Evolutionary conservation across 2,329 filamentous ascomycete species (phyloP), one percentile per base, ranked within the genome.

Genomic region (Paracorniculantispora psalliotae): DNA sequence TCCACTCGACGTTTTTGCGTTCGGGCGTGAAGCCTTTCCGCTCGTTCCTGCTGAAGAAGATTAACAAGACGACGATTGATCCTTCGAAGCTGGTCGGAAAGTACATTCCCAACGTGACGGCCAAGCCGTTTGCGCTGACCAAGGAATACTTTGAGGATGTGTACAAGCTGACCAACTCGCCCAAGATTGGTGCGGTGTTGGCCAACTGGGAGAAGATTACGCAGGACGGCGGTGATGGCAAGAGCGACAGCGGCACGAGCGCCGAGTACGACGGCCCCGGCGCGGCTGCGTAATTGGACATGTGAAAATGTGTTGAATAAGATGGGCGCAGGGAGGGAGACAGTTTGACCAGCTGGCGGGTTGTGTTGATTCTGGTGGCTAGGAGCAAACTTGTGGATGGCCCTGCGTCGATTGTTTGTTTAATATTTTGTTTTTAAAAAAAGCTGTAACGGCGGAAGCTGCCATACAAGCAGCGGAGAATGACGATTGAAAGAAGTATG

Each of bases 111-210:
- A 99, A 99, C 76, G 96, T 99, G 66, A 99, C 94, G 59, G 94
- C 94, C 60, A 88, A 88, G 77, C 94, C 94, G 17, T 99, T 99
- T 73, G 91, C 92, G 73, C 81, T 99, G 65, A 96, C 92, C 58
- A 96, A 92, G 83, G 94, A 97, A 79, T 99, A 99, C 79, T 99
- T 99, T 77, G 93, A 99, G 82, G 94, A 97, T 71, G 96, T 99
- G 53, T 97, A 97, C 79, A 86, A 86, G 68, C 78, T 99, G 72
- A 99, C 94, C 57, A 97, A 96, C 78, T 86, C 83, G 61, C 84
- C 84, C 64, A 84, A 88, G 75, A 92, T 92, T 70, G 88, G 86
- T 46, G 83, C 89, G 60, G 88, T 92, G 63, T 74, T 97, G 72
- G 90, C 91, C 65, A 96, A 97, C 79, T 91, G 88, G 88, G 88